phyloP scores from a whole-genome alignment of 768 basidiomycete genomes.

The Phylloporus scabripes region DNA sequence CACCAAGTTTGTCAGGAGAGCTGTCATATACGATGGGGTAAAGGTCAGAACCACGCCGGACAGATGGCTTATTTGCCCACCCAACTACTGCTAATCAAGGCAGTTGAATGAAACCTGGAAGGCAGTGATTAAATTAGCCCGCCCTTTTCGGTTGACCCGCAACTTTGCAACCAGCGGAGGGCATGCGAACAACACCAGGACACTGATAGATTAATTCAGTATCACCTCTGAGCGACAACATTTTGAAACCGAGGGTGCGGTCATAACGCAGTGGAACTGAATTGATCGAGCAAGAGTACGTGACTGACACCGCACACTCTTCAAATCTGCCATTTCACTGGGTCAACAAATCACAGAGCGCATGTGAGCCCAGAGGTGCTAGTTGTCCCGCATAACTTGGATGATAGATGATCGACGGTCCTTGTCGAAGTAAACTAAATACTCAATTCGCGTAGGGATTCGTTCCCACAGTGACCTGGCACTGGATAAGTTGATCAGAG shows the following conservation, averaged over 20 bases:
- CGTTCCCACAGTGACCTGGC: not conserved
- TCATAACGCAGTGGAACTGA: not conserved
- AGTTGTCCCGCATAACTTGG: not conserved
- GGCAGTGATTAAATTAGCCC: no score
- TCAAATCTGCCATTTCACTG: no score
- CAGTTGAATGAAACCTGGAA: no score
- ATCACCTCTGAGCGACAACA: not conserved
- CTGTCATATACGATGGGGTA: not conserved
- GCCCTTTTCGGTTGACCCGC: no score
- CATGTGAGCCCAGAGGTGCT: no score
- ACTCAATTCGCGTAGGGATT: not conserved
- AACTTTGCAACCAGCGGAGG: no score
- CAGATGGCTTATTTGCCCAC: not conserved
- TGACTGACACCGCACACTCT: not conserved
- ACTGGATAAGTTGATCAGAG: not conserved
- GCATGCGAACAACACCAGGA: no score
- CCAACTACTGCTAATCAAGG: not conserved
- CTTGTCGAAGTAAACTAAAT: not conserved
- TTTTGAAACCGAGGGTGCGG: not conserved
- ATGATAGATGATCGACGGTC: not conserved
- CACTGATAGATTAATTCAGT: not conserved
- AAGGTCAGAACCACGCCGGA: not conserved
- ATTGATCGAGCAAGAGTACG: not conserved
- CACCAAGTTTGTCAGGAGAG: not conserved
- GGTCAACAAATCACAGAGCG: no score